A percentile compares a stretch with the other conserved stretches of the same genome.
Evolutionary conservation across 169 alveolate genomes (phyloP).

Genomic region (Besnoitia besnoiti): DNA sequence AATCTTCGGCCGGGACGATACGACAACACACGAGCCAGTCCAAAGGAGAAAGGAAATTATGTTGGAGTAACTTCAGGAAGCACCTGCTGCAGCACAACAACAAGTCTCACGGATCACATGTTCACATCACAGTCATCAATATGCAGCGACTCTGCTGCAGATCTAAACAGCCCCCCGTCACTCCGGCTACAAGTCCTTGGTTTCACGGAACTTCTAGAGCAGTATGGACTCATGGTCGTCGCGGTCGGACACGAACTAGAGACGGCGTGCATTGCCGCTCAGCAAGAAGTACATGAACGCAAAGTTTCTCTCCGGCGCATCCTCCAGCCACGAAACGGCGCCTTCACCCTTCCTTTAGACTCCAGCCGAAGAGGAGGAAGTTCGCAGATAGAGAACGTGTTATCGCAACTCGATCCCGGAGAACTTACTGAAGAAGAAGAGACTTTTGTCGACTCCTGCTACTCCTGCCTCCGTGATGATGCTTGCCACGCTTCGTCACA

Average conservation of each 20-base stretch:
- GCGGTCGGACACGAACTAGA: not conserved
- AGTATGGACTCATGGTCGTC: not conserved
- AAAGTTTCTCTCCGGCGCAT: not conserved
- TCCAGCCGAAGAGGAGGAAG: not conserved
- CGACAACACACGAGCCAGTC: not conserved
- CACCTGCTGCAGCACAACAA: not conserved
- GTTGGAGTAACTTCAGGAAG: not conserved
- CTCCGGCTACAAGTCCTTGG: not conserved
- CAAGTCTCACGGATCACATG: not conserved
- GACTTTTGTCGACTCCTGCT: not conserved
- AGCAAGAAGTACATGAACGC: not conserved
- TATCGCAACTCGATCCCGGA: not conserved
- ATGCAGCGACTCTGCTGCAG: not conserved
- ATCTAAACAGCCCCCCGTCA: not conserved
- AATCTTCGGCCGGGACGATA: no score
- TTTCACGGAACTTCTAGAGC: not conserved
- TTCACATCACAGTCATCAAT: not conserved
- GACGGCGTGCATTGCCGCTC: not conserved
- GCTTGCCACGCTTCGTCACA: not conserved
- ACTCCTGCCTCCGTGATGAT: not conserved
- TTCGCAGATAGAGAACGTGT: not conserved
- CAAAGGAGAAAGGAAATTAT: not conserved
- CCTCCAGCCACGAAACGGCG: not conserved
- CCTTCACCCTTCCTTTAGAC: not conserved
- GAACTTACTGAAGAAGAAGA: constrained; percentile 19